A percentile compares a stretch with the other conserved stretches of the same genome.
Evolutionary conservation across 1,139 yeast species (phyloP).

Genomic region (Zygosaccharomyces pseudobailii): DNA sequence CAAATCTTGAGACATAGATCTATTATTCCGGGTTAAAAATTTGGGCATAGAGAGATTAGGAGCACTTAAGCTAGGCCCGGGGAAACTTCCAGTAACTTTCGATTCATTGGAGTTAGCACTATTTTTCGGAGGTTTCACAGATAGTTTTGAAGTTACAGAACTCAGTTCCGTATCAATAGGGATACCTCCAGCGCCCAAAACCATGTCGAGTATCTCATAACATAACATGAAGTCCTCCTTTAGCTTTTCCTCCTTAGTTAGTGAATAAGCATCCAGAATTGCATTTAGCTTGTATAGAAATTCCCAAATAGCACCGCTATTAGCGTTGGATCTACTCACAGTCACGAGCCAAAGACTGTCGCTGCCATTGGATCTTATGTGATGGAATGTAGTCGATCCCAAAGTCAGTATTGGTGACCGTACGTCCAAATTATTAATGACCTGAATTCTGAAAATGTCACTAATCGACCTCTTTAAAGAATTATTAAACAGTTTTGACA

Average conservation of each 20-base stretch:
- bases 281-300: slow-evolving; percentile 55
- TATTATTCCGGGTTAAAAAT: slow-evolving; percentile 16
- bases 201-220: slow-evolving; percentile 68
- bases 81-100: slow-evolving; percentile 3
- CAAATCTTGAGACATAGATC: slow-evolving; percentile 15
- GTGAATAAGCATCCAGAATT: slow-evolving; percentile 23
- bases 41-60: slow-evolving; percentile 15
- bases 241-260: slow-evolving; percentile 31
- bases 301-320: slow-evolving; percentile 76
- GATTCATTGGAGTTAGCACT: neutral
- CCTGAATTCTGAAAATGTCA: slow-evolving; percentile 91
- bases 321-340: slow-evolving; percentile 82
- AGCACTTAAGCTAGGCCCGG: neutral
- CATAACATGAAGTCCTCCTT: slow-evolving; percentile 61
- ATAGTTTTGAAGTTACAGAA: slow-evolving; percentile 35
- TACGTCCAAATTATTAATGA: slow-evolving; percentile 57
- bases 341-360: slow-evolving; percentile 75
- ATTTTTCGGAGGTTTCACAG: slow-evolving; percentile 21
- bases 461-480: slow-evolving; percentile 68
- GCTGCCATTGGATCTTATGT: slow-evolving; percentile 50
- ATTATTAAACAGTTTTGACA: slow-evolving; percentile 68
- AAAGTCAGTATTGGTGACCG: slow-evolving; percentile 83
- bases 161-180: slow-evolving; percentile 66
- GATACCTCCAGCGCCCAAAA: slow-evolving; percentile 74
- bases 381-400: slow-evolving; percentile 89